A percentile compares a stretch with the other conserved stretches of the same genome.
Conservation (phyloP, 2,329 filamentous ascomycete species). For the Fusarium miscanthi region DNA sequence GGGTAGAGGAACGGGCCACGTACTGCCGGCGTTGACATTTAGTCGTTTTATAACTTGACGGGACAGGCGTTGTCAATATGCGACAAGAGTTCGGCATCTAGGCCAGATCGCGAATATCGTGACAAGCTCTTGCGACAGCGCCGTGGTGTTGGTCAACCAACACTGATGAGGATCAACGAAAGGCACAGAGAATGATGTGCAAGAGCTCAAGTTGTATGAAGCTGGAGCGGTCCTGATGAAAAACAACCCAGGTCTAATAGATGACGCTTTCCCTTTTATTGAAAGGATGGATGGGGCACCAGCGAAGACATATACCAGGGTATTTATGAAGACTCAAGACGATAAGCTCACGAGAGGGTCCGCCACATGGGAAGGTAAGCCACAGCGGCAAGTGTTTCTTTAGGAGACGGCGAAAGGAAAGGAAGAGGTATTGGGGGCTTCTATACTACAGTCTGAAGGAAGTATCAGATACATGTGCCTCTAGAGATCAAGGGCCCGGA, state of each 20-base stretch:
- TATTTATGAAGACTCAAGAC: constrained; percentile 33
- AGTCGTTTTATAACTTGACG: constrained; percentile 39
- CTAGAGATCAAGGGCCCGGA: constrained; percentile 28
- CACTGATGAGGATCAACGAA: constrained; percentile 16
- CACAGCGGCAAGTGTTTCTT: constrained; percentile 33
- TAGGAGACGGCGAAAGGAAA: constrained; percentile 35
- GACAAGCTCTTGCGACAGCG: constrained; percentile 17
- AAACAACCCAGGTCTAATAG: constrained; percentile 28
- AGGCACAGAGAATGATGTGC: constrained; percentile 12
- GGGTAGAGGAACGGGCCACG: constrained; percentile 29
- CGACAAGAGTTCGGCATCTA: constrained; percentile 39
- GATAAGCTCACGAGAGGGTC: constrained; percentile 35
- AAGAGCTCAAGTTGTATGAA: constrained; percentile 27
- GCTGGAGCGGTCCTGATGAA: constrained; percentile 26
- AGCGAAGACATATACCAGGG: constrained; percentile 36
- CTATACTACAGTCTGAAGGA: constrained; percentile 32
- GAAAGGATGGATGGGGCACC: constrained; percentile 36
- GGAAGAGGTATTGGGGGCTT: constrained; percentile 25
- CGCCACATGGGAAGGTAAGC: constrained; percentile 37
- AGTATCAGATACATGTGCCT: constrained; percentile 40
- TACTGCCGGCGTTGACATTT: constrained; percentile 50
- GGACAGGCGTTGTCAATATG: constrained; percentile 19
- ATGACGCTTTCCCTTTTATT: constrained; percentile 43
- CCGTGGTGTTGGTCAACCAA: constrained; percentile 10
- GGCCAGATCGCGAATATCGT: constrained; percentile 23